Base-by-base conservation (phyloP, 2,329 filamentous ascomycete species). In the Sclerotinia sclerotiorum region DNA sequence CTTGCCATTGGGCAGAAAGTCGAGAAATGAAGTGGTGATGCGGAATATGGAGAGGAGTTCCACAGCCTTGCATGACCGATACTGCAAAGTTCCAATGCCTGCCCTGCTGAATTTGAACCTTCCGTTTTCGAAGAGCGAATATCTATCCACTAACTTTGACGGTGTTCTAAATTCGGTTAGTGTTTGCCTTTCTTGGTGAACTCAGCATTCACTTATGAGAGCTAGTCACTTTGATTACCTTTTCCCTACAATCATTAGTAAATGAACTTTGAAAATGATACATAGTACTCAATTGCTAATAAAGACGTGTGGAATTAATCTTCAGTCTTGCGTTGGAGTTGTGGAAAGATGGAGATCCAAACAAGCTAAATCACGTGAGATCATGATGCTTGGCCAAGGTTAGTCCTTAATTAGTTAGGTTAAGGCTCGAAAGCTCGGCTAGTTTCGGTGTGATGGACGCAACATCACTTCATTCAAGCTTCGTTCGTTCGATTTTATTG, bases 401-500 rank as follows among this genome's bases (percentile, higher is more conserved):
- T 51, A 62, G 60, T 62, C 29, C 46, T 19, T 19, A 39, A 49
- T 24, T 5, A 29, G 29, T 4, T 35, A 7, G 13, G 58, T 51
- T 39, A 62, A 62, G 46, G 44, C 7, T 24, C 4, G 32, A 51
- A 24, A 24, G n/a, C 60, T 62, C 58, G 46, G 44, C 29, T 62
- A 51, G 29, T 46, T 21, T 39, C 29, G 35, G 10, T 11, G 35
- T 39, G 35, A 39, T 51, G 29, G 39, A 29, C 21, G 6, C 46
- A 63, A 63, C 46, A 27, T 63, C 60, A 63, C 46, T 63, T 63
- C 46, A 63, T 19, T 51, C 46, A 62, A 8, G 46, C 60, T 42
- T 63, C 46, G 32, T 63, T 51, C 46, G 8, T 63, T 42, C 46
- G 29, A 27, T 39, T 24, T 35, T 27, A 2, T 27, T 2, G 19